Evolutionary conservation across 2,329 filamentous ascomycete species (phyloP), one percentile per base, ranked within the genome.

Genomic region (Rutstroemia sp.): DNA sequence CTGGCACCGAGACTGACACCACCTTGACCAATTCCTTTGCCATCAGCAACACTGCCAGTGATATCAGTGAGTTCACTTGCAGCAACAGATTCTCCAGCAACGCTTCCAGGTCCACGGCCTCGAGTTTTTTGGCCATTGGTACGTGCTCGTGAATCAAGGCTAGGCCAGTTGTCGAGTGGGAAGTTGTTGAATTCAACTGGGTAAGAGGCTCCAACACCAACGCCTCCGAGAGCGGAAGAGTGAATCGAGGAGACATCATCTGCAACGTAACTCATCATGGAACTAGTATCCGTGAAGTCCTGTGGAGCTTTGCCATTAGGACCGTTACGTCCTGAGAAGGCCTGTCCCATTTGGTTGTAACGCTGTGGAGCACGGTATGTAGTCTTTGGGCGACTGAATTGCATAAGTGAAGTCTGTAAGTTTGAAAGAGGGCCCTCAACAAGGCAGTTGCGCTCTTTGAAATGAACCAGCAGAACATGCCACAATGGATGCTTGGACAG

Each of bases 201-300:
- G 70, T 92, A 97, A 23, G 90, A 89, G 49, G 86, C 85, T 9
- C 71, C 79, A 30, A 95, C 78, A n/a, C 86, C 87, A 38, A 88
- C 88, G 39, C 91, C 91, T 54, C 91, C 91, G 52, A 97, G 82
- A 1, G 91, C 86, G 46, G 91, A 96, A 49, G 91, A 92, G 72
- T 97, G 92, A 47, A 99, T 88, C 2, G 92, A 96, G 8, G 92
- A 97, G 42, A 96, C 91, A 71, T 99, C 94, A 67, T 99, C 94
- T 2, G 92, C 90, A 59, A 99, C 96, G 71, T 95, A 97, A 16
- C 92, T 94, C 65, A 96, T 80, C 69, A 96, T 88, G 3, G 92
- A 97, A 45, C 90, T 88, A 18, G 88, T 84, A 67, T 96, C 92
- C 34, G 62, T 69, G 38, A 70, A 65, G 34, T 67, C 65, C 66